Percentiles rank a stretch among this genome's conserved stretches.
phyloP scores from a whole-genome alignment of 2,329 filamentous ascomycete species.

The Aspergillus japonicus region DNA sequence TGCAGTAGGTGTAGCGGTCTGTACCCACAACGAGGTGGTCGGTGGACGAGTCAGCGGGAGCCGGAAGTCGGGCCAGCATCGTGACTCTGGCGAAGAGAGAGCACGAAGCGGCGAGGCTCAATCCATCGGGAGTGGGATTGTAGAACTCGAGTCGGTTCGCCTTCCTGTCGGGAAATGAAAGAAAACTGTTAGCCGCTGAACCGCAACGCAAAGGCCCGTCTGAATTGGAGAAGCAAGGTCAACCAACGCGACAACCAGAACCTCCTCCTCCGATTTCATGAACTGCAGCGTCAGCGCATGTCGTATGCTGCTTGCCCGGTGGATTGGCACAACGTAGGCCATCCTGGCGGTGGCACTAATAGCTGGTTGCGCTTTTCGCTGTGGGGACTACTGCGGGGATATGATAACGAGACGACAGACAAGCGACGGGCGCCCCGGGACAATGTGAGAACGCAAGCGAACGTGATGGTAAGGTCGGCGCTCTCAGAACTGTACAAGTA shows the following conservation, averaged over 20 bases:
- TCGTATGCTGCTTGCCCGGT: conserved; percentile 84
- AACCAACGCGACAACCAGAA: conserved; percentile 81
- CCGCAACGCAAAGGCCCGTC: neutral
- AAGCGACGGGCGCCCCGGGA: neutral
- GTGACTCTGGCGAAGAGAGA: conserved; percentile 81
- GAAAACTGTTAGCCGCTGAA: conserved; percentile 10
- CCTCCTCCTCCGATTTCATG: conserved; percentile 70
- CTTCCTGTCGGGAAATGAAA: conserved; percentile 56
- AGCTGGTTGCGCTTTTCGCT: neutral
- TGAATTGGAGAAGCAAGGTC: conserved; percentile 1
- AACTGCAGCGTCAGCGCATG: conserved; percentile 82
- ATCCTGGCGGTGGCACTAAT: conserved; percentile 51
- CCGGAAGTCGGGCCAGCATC: conserved; percentile 61
- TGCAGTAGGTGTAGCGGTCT: conserved; percentile 87
- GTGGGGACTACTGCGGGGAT: conserved; percentile 12
- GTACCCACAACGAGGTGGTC: conserved; percentile 93
- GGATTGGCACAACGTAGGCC: conserved; percentile 93
- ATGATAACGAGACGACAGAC: neutral
- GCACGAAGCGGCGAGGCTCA: conserved; percentile 66
- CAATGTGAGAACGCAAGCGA: neutral
- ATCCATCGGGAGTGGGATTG: conserved; percentile 59
- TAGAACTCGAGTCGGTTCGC: conserved; percentile 85
- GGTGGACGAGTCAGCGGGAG: conserved; percentile 67
- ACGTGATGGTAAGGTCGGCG: neutral
- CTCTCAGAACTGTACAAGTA: neutral